These are phyloP conservation scores for Vitis riparia DNA, from an alignment of 164 flowering plant genomes.

Conservation along the genomic window DNA sequence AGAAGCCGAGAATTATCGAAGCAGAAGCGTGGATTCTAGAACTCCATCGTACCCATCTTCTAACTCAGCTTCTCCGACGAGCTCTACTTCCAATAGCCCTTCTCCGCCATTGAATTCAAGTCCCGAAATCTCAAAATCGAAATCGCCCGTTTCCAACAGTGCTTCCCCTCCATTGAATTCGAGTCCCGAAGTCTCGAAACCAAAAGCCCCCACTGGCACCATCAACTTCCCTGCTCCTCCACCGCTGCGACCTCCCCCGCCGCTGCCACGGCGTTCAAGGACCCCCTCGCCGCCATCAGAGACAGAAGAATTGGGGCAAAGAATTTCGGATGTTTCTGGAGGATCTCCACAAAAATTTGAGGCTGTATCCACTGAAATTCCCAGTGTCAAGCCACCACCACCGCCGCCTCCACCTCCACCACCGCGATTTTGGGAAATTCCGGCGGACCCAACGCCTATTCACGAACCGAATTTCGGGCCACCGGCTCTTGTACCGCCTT, in stretches of 20 bases:
- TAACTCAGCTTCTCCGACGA: slow-evolving; percentile 22
- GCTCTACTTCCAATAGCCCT: slow-evolving; percentile 20
- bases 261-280: not conserved
- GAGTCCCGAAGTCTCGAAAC: slow-evolving; percentile 23
- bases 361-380: not conserved
- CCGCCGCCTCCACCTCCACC: slow-evolving; percentile 48
- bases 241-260: slow-evolving; percentile 20
- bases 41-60: slow-evolving; percentile 31
- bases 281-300: slow-evolving; percentile 13
- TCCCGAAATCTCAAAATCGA: slow-evolving; percentile 21
- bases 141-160: slow-evolving; percentile 30
- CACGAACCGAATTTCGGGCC: slow-evolving; percentile 28
- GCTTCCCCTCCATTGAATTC: slow-evolving; percentile 22
- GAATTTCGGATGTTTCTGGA: slow-evolving; percentile 13
- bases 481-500: slow-evolving; percentile 41
- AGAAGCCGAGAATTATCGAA: slow-evolving; percentile 14
- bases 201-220: slow-evolving; percentile 21
- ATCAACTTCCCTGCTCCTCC: slow-evolving; percentile 22
- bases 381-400: slow-evolving; percentile 21
- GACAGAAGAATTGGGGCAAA: slow-evolving; percentile 3
- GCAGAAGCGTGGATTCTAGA: slow-evolving; percentile 29
- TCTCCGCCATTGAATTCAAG: slow-evolving; percentile 26
- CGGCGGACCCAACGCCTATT: slow-evolving; percentile 7
- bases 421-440: slow-evolving; percentile 29
- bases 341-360: not conserved